Base-by-base conservation (phyloP, 2,329 filamentous ascomycete species). In the Ascochyta fabae region DNA sequence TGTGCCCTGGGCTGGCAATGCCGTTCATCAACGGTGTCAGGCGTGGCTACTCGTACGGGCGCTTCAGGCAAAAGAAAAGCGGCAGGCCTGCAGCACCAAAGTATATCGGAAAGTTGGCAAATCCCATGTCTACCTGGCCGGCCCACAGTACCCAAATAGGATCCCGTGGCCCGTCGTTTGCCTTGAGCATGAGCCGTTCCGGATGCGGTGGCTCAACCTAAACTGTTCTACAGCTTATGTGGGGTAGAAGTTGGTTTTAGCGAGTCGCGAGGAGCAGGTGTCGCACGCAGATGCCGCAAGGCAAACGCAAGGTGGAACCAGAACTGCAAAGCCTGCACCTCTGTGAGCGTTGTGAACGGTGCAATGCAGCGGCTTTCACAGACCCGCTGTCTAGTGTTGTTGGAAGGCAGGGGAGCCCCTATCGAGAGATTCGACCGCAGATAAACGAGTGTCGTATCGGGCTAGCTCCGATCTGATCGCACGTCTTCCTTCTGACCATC, bases 381-480 rank as follows among this genome's bases (percentile, higher is more conserved):
- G 27, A 33, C 48, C 48, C 36, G 43, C 38, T 19, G 7, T 31
- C 39, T 52, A 36, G 39, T 42, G 16, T 48, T 23, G 49, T 45
- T 16, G 27, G 41, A 41, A 40, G 26, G 26, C 55, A 58, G 55
- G 55, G 54, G 42, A 46, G 42, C 27, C 36, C 48, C 49, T 19
- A 34, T 50, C 15, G 24, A 33, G 41, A 41, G 45, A 39, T 47
- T 26, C 29, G 35, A 38, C 22, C 33, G 22, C 42, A 58, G 55
- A 58, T 58, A 58, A 27, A 42, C 55, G 55, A 58, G 50, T 10
- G 16, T 31, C 34, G 23, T 29, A 53, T 53, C 16, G 35, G 41
- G 46, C 47, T 58, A 58, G 55, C 50, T 44, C 31, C 50, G 55
- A 58, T 58, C 45, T 41, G 45, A 50, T 53, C 46, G 46, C 47